Conservation (phyloP, 805 yeast species). For the Isabelozyma heimii region DNA sequence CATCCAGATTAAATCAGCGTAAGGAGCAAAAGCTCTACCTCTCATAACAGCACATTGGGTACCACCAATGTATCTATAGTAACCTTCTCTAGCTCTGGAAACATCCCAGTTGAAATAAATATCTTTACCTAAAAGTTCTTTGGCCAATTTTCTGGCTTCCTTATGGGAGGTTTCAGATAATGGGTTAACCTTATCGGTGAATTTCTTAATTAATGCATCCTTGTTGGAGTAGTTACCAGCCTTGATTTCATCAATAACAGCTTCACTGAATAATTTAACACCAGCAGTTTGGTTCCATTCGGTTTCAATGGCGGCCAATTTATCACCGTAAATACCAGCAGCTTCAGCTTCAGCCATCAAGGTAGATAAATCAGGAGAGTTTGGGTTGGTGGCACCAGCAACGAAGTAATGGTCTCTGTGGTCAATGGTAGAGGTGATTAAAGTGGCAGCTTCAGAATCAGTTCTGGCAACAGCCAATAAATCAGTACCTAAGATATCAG, state of each 20-base stretch:
- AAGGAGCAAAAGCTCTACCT: conserved; percentile 93
- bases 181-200: conserved; percentile 70
- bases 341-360: conserved; percentile 81
- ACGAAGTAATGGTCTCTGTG: conserved; percentile 91
- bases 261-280: conserved; percentile 85
- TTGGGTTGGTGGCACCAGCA: conserved; percentile 87
- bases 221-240: conserved; percentile 58
- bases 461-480: conserved; percentile 90
- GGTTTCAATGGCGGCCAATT: conserved; percentile 69
- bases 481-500: conserved; percentile 88
- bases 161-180: conserved; percentile 70
- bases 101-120: conserved; percentile 92
- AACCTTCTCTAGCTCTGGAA: conserved; percentile 94
- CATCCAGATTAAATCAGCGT: conserved; percentile 97
- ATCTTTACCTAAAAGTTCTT: conserved; percentile 73
- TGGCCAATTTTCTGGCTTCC: conserved; percentile 77
- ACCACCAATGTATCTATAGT: conserved; percentile 94
- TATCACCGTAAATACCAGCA: conserved; percentile 68
- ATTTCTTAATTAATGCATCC: conserved; percentile 59
- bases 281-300: conserved; percentile 84
- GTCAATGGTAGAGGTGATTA: conserved; percentile 91
- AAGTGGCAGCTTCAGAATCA: conserved; percentile 96
- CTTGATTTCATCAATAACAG: conserved; percentile 80
- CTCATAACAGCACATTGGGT: conserved; percentile 97
- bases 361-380: conserved; percentile 67